Percentiles rank a stretch among this genome's conserved stretches.
phyloP scores from a whole-genome alignment of 805 yeast genomes.

The Priceomyces medius region DNA sequence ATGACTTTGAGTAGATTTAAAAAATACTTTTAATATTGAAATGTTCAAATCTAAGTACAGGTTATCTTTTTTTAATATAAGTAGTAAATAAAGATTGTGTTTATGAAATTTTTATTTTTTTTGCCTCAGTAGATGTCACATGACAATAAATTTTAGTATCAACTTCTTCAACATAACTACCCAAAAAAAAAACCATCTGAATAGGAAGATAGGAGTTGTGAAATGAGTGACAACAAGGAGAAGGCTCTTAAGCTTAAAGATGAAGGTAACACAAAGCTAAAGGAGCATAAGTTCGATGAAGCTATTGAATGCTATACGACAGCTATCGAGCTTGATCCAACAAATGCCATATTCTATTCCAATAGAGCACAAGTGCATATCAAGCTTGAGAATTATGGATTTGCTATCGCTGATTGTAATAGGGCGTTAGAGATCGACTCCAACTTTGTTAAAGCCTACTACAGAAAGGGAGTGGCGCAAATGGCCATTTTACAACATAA shows the following conservation, averaged over 20 bases:
- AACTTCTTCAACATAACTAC: no score
- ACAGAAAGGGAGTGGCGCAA: slow-evolving; percentile 80
- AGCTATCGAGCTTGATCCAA: slow-evolving; percentile 66
- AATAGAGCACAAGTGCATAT: slow-evolving; percentile 90
- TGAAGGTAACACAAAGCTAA: slow-evolving; percentile 72
- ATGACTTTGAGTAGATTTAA: neutral
- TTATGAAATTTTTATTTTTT: neutral
- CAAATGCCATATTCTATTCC: slow-evolving; percentile 66
- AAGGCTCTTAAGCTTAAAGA: slow-evolving; percentile 56
- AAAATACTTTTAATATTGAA: neutral
- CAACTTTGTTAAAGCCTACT: slow-evolving; percentile 73
- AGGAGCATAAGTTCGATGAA: slow-evolving; percentile 56
- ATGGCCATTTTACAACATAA: slow-evolving; percentile 74
- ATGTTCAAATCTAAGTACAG: neutral
- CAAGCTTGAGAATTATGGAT: slow-evolving; percentile 82
- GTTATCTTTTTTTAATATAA: neutral
- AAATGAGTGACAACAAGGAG: slow-evolving; percentile 14
- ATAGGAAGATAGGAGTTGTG: no score
- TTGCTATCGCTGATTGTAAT: slow-evolving; percentile 77
- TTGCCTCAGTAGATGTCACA: no score
- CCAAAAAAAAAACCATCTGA: no score
- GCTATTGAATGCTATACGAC: slow-evolving; percentile 72
- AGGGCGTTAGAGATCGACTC: slow-evolving; percentile 68
- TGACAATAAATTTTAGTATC: no score
- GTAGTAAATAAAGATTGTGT: neutral